Base-by-base conservation (phyloP, 2,329 filamentous ascomycete genomes). In the Pseudogymnoascus sp. region DNA sequence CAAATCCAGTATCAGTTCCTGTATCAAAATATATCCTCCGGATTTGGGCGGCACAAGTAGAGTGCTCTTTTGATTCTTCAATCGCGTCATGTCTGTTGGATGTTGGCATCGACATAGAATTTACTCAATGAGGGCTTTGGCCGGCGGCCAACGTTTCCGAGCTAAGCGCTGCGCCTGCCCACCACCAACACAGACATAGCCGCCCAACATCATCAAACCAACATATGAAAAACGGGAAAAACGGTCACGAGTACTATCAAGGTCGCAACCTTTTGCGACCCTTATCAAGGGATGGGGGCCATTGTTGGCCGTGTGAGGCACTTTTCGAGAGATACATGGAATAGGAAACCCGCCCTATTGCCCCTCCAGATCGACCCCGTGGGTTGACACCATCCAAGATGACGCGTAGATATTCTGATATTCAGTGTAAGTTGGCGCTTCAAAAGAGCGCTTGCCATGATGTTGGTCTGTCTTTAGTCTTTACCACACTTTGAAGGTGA, bases 261-360 rank as follows among this genome's bases (percentile, higher is more conserved):
- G 48, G 48, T 13, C 48, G 48, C 25, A 57, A 57, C 25, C 48
- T 11, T 57, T 54, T 19, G 4, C 48, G 3, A 19, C 10, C 8
- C n/a, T 5, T 57, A 31, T 57, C 25, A 57, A n/a, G 48, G n/a
- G 16, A 34, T 34, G 25, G n/a, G n/a, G 48, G 8, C 25, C 48
- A 57, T 57, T 57, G 48, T 57, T 57, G 48, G 48, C 48, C 48
- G 48, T 57, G 48, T 57, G 48, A 57, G 48, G 48, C 48, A 57
- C 25, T 57, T 19, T 14, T 5, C 23, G 48, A 34, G 25, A 6
- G 6, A 19, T 34, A 57, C 48, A 31, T 57, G 48, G 8, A 57
- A 57, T 57, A 34, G 48, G 48, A 31, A 57, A 57, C 25, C 48
- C 48, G 48, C n/a, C 48, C 48, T 57, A 19, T 19, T 34, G 14